Conservation (phyloP, 2,329 filamentous ascomycete genomes). For the Escovopsis sp. region DNA sequence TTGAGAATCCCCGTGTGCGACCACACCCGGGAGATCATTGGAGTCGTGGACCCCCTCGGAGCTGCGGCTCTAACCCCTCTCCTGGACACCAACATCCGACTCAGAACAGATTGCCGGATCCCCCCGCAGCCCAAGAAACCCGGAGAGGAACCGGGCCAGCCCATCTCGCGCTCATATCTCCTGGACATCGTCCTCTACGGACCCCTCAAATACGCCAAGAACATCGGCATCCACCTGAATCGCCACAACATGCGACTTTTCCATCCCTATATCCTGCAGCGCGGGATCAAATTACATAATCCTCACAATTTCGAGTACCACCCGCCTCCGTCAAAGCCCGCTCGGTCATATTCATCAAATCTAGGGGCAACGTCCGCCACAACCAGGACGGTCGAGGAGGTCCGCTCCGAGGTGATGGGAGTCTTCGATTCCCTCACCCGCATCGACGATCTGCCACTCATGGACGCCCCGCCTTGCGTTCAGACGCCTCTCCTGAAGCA, state of each 20-base stretch:
- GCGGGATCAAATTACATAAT: conserved; percentile 59
- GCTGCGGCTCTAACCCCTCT: conserved; percentile 56
- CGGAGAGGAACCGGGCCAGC: conserved; percentile 49
- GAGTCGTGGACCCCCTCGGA: conserved; percentile 54
- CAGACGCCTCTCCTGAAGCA: conserved; percentile 61
- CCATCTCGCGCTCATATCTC: conserved; percentile 44
- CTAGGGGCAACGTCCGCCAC: conserved; percentile 16
- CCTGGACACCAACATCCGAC: conserved; percentile 49
- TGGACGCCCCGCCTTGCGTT: conserved; percentile 48
- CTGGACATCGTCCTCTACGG: conserved; percentile 71
- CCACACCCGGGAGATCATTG: conserved; percentile 56
- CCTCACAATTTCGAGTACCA: conserved; percentile 48
- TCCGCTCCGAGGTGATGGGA: conserved; percentile 67
- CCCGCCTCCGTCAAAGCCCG: conserved; percentile 20
- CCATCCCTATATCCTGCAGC: conserved; percentile 49
- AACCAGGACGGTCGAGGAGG: conserved; percentile 65
- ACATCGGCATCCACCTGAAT: conserved; percentile 51
- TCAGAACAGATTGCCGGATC: conserved; percentile 62
- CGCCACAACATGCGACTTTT: conserved; percentile 53
- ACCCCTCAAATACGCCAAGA: conserved; percentile 46
- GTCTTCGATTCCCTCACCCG: conserved; percentile 78
- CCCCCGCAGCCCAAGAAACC: conserved; percentile 47
- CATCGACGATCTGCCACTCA: conserved; percentile 59
- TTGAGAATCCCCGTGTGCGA: conserved; percentile 61
- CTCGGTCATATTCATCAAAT: conserved; percentile 12